These are phyloP conservation scores for Cucumis variabilis DNA, from an alignment of 331 rosid genomes.

Conservation along the genomic window DNA sequence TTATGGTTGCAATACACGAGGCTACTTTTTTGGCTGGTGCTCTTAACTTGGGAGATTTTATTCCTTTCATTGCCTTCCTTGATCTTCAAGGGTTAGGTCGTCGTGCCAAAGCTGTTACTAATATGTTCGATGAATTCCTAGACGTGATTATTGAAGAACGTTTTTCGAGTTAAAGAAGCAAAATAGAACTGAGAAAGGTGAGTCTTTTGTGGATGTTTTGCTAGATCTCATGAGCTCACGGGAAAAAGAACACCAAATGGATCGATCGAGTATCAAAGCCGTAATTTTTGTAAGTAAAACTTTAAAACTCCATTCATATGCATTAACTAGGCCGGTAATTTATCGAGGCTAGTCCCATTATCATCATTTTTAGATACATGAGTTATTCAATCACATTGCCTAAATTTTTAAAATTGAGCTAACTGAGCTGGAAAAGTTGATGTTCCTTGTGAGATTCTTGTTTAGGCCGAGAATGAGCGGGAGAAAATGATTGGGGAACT, in stretches of 20 bases:
- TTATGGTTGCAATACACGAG: conserved; percentile 53
- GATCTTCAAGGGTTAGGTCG: conserved; percentile 62
- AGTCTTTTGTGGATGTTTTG: conserved; percentile 58
- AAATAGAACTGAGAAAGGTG: conserved; percentile 34
- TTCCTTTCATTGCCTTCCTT: conserved; percentile 56
- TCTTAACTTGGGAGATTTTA: conserved; percentile 55
- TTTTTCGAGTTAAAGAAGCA: conserved; percentile 30
- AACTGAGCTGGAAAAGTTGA: too few relatives aligned
- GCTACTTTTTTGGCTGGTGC: conserved; percentile 33
- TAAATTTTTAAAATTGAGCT: too few relatives aligned
- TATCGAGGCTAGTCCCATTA: too few relatives aligned
- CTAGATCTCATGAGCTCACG: conserved; percentile 44
- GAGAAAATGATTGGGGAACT: too few relatives aligned
- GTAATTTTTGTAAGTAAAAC: conserved; percentile 45
- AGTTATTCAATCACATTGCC: too few relatives aligned
- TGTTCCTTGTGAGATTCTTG: too few relatives aligned
- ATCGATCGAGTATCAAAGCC: conserved; percentile 58
- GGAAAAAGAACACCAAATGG: conserved; percentile 51
- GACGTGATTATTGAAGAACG: conserved; percentile 59
- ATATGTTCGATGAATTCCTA: conserved; percentile 49
- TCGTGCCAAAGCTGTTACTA: conserved; percentile 42
- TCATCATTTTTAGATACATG: too few relatives aligned
- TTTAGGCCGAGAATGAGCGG: too few relatives aligned
- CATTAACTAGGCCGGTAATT: too few relatives aligned
- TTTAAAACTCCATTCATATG: too few relatives aligned